Evolutionary conservation across 805 yeast genomes (phyloP).

Genomic region (Peterozyma toletana): DNA sequence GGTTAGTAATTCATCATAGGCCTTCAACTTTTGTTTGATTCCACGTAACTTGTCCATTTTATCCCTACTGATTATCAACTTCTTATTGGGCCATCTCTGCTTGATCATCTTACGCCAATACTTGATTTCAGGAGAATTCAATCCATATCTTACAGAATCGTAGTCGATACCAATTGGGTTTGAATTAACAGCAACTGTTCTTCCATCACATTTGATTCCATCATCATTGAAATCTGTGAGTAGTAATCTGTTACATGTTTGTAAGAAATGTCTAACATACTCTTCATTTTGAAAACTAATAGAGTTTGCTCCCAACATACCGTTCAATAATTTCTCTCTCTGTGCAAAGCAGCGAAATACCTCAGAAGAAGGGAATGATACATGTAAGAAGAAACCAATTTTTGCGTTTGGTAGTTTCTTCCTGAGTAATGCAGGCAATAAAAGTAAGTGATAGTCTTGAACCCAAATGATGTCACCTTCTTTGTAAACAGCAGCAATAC

Average conservation of each 20-base stretch:
- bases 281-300: slow-evolving; percentile 89
- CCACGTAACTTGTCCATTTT: slow-evolving; percentile 86
- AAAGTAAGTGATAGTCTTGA: slow-evolving; percentile 86
- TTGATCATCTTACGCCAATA: slow-evolving; percentile 67
- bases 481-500: slow-evolving; percentile 58
- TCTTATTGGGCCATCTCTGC: slow-evolving; percentile 70
- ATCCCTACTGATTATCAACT: slow-evolving; percentile 79
- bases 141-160: slow-evolving; percentile 37
- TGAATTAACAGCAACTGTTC: slow-evolving; percentile 45
- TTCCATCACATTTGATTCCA: slow-evolving; percentile 56
- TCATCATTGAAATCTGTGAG: slow-evolving; percentile 71
- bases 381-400: slow-evolving; percentile 88
- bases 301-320: slow-evolving; percentile 84
- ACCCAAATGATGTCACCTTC: slow-evolving; percentile 83
- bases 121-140: slow-evolving; percentile 39
- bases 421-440: slow-evolving; percentile 82
- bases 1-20: slow-evolving; percentile 73
- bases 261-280: slow-evolving; percentile 88
- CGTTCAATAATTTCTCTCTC: slow-evolving; percentile 66
- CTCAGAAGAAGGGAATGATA: slow-evolving; percentile 92
- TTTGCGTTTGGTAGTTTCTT: slow-evolving; percentile 70
- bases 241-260: slow-evolving; percentile 77
- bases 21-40: slow-evolving; percentile 76
- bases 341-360: slow-evolving; percentile 93
- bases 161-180: slow-evolving; percentile 81